Evolutionary conservation across 2,329 filamentous ascomycete species (phyloP), one percentile per base, ranked within the genome.

Genomic region (Diaporthe nobilis): DNA sequence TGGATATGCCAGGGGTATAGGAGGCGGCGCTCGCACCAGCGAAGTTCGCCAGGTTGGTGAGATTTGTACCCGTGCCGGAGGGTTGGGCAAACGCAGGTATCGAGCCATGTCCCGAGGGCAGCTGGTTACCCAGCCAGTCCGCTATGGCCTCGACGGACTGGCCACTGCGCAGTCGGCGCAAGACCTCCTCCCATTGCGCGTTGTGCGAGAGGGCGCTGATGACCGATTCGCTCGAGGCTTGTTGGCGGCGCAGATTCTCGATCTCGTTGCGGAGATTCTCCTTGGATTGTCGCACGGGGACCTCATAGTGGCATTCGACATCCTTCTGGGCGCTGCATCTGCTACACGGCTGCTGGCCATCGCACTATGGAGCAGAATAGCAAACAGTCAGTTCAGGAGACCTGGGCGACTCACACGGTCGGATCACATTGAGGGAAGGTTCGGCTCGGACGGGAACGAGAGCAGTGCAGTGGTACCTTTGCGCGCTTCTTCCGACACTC

Each of bases 231-330:
- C 84, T 90, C 60, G 87, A 87, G 31, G 86, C 87, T 79, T 92
- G 88, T 57, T 88, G 87, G 22, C 85, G 85, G 65, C 89, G 89
- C 49, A 93, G 83, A 37, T 82, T 83, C 72, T 92, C 91, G 76
- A 92, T 91, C 79, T 92, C 91, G 79, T 84, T 85, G 60, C 91
- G 88, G 7, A 93, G 86, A 71, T 88, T 87, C 76, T 92, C 91
- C 77, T 93, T 93, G 15, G 90, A 92, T 78, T 92, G 90, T 60
- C 91, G 90, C 7, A 92, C 88, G 0, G 91, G 91, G 10, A 91
- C 81, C 78, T 92, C 90, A 83, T 93, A 93, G 34, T 91, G 80
- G 77, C 91, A 93, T 34, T 91, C 87, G 53, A 87, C 82, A 44
- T 89, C 88, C 72, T 87, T 88, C 77, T 92, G 90, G 0, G 83